Conservation (phyloP, 1,284 basidiomycete species). For the Golubevia sp. region DNA sequence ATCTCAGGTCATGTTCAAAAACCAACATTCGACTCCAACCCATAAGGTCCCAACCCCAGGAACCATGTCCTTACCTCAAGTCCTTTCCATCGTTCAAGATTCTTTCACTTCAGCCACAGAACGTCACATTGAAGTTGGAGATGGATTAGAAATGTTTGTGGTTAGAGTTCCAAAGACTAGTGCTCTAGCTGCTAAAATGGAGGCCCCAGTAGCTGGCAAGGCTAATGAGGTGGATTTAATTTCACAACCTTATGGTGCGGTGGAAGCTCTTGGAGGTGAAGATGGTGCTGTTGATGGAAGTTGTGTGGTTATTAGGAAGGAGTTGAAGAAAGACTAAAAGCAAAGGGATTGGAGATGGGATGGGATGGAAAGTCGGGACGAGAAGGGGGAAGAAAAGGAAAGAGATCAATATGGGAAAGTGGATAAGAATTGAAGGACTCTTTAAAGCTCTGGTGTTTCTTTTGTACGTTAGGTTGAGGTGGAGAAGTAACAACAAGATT, state of each 20-base stretch:
- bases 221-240: not conserved
- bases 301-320: slow-evolving; percentile 52
- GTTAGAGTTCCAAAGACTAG: slow-evolving; percentile 23
- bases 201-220: not conserved
- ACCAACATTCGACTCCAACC: slow-evolving; percentile 44
- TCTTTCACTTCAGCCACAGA: slow-evolving; percentile 57
- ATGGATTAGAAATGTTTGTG: slow-evolving; percentile 57
- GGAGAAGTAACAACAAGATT: too few relatives aligned
- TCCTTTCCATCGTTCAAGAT: slow-evolving; percentile 53
- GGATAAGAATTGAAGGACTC: too few relatives aligned
- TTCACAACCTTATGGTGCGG: slow-evolving; percentile 24
- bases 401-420: not conserved
- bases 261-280: slow-evolving; percentile 53
- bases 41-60: slow-evolving; percentile 44
- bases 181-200: not conserved
- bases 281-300: slow-evolving; percentile 45
- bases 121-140: slow-evolving; percentile 59
- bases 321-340: slow-evolving; percentile 56
- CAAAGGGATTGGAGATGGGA: too few relatives aligned
- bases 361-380: not conserved
- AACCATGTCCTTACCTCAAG: slow-evolving; percentile 36
- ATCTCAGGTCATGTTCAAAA: slow-evolving; percentile 53
- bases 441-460: too few relatives aligned
- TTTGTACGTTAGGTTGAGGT: too few relatives aligned
- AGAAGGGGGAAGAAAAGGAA: not conserved